Evolutionary conservation across 2,329 filamentous ascomycete genomes (phyloP).

Genomic region (Diaporthe longicolla): DNA sequence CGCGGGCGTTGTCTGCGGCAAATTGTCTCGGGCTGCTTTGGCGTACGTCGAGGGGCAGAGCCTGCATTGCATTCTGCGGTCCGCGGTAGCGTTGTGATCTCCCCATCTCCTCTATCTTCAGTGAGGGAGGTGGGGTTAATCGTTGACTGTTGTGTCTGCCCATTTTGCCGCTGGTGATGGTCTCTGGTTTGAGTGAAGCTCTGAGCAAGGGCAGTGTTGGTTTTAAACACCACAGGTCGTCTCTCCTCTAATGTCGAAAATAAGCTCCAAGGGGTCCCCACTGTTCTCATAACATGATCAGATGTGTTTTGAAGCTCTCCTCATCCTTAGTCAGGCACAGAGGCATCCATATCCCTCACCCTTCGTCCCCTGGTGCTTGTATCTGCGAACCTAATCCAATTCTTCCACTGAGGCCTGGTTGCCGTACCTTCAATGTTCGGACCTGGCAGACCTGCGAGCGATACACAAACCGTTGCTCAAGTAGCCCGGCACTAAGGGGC

Average conservation of each 20-base stretch:
- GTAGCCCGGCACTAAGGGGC: neutral
- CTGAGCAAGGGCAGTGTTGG: neutral
- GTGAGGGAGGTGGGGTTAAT: conserved; percentile 14
- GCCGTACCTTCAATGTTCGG: neutral
- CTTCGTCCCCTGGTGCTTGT: neutral
- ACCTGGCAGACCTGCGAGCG: neutral
- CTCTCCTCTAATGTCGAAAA: neutral
- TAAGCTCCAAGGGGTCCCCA: conserved; percentile 3
- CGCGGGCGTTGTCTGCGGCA: neutral
- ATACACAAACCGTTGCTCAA: neutral
- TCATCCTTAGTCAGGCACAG: conserved; percentile 23
- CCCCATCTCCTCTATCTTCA: neutral
- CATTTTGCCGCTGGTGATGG: conserved; percentile 11
- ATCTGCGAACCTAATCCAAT: neutral
- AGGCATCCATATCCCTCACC: conserved; percentile 4
- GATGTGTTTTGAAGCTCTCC: conserved; percentile 20
- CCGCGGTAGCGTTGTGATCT: conserved; percentile 18
- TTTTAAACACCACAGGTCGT: neutral
- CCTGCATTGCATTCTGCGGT: conserved; percentile 29
- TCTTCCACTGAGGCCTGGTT: neutral
- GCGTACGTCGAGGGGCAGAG: neutral
- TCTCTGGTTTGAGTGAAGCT: neutral
- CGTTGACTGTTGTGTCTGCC: conserved; percentile 14
- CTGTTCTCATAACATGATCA: conserved; percentile 20
- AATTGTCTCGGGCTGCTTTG: conserved; percentile 1